Conservation (phyloP, 2,329 filamentous ascomycete genomes). For the Helminthosporium solani region DNA sequence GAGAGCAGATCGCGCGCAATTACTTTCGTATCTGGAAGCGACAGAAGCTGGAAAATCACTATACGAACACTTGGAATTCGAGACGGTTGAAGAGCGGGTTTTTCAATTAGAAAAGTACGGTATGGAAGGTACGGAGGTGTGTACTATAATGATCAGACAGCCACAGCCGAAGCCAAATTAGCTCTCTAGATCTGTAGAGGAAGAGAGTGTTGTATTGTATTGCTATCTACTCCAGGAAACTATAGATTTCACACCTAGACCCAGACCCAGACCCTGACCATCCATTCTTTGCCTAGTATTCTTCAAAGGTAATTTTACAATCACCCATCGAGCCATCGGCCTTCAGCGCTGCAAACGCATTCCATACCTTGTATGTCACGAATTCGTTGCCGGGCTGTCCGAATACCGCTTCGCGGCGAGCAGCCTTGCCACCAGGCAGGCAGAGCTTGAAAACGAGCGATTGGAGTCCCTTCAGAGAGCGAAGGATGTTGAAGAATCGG, state of each 20-base stretch:
- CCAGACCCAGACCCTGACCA: too few relatives aligned
- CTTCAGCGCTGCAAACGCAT: background rate
- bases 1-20: slow-evolving; percentile 42
- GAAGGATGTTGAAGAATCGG: background rate
- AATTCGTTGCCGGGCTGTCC: background rate
- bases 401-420: background rate
- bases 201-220: too few relatives aligned
- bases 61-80: slow-evolving; percentile 40
- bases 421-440: background rate
- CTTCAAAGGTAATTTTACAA: background rate
- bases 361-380: background rate
- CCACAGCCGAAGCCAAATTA: slow-evolving; percentile 1
- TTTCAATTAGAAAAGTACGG: slow-evolving; percentile 36
- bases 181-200: background rate
- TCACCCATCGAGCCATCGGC: background rate
- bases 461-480: background rate
- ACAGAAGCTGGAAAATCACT: slow-evolving; percentile 43
- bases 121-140: slow-evolving; percentile 25
- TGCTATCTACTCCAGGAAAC: too few relatives aligned
- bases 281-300: background rate
- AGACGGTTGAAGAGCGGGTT: slow-evolving; percentile 16
- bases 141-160: slow-evolving; percentile 34
- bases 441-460: background rate
- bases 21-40: slow-evolving; percentile 48
- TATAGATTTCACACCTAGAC: too few relatives aligned